Conservation (phyloP, 805 yeast species). For the Metschnikowia similis region DNA sequence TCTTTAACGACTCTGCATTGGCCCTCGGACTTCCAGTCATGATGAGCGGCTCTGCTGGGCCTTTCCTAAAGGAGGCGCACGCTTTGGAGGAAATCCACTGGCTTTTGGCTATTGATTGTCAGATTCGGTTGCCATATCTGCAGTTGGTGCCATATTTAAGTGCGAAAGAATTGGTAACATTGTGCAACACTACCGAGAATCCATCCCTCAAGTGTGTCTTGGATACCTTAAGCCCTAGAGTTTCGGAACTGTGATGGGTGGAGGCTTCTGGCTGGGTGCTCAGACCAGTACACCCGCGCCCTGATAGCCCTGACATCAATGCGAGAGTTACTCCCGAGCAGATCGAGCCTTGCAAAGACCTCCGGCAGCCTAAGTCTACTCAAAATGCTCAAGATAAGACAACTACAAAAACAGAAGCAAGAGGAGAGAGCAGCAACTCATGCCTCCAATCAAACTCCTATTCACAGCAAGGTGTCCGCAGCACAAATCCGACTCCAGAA, state of each 20-base stretch:
- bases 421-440: slow-evolving; percentile 9
- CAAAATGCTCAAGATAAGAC: slow-evolving; percentile 20
- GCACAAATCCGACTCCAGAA: slow-evolving; percentile 76
- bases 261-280: too few species aligned
- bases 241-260: too few species aligned
- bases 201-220: background rate
- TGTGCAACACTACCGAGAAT: background rate
- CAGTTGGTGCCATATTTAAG: slow-evolving; percentile 1
- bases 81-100: slow-evolving; percentile 9
- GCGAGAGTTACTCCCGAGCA: background rate
- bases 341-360: background rate
- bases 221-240: background rate
- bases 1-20: background rate
- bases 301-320: background rate
- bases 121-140: slow-evolving; percentile 10
- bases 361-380: background rate
- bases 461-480: slow-evolving; percentile 33
- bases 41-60: background rate
- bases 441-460: background rate
- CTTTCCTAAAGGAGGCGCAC: background rate
- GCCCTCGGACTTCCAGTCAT: background rate
- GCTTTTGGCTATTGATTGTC: slow-evolving; percentile 14
- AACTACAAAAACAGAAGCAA: slow-evolving; percentile 21
- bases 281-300: slow-evolving; percentile 3
- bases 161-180: background rate